Base-by-base conservation (phyloP, 1,284 basidiomycete species). In the Xerocomus cyaneibrunnescens region DNA sequence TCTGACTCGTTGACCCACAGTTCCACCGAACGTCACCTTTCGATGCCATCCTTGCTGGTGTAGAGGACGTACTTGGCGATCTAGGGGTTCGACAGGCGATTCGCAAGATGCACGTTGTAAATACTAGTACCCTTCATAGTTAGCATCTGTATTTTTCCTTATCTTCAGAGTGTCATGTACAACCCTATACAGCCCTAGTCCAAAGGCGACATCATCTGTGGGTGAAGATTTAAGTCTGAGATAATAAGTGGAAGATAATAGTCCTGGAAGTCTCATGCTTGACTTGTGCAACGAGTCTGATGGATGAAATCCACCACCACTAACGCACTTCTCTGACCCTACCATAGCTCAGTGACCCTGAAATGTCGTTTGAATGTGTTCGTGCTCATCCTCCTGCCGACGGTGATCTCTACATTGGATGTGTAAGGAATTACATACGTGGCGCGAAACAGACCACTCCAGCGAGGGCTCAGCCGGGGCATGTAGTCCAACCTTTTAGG, bases 11-110 rank as follows among this genome's bases (percentile, higher is more conserved):
- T 1, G 12, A 31, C 32, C 10, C n/a, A 42, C 53, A 73, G 71
- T 74, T 69, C 45, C 73, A 74, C 47, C 70, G 71, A 31, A 73
- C 70, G 1, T 71, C 70, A 2, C 72, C 70, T 3, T 73, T 73
- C 43, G 71, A 73, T 39, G 69, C 71, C 10, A 74, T 85, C 60
- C 74, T 85, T 28, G 83, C 80, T 40, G 83, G 84, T 16, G 80
- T 81, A 12, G 84, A 85, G 62, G 84, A 85, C 59, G 84, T 85
- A 1, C 57, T 85, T 19, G 81, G 78, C 7, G 84, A 85, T 57
- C 71, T 85, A 22, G 84, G 84, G 32, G 83, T 85, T 35, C 74
- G 84, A n/a, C 83, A 85, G 60, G 84, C 83, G 3, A 72, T 85
- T 61, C n/a, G 78, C 65, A 84, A 80, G 69, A 85, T 85, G 76